A percentile compares a stretch with the other conserved stretches of the same genome.
phyloP scores from a whole-genome alignment of 495 filamentous ascomycete species.

The Penicillium bovifimosum region DNA sequence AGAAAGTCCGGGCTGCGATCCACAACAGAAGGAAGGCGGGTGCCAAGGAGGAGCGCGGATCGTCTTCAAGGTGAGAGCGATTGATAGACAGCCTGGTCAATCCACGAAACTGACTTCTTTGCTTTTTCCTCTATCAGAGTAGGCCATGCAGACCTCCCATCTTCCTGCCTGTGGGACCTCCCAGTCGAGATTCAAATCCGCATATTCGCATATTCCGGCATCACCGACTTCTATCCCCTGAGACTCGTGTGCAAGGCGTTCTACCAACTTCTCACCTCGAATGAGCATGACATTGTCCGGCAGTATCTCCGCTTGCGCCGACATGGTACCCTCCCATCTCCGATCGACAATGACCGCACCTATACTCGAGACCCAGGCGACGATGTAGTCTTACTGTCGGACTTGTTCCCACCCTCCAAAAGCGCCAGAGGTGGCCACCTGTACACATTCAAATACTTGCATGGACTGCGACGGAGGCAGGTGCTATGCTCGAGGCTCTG shows the following conservation, averaged over 20 bases:
- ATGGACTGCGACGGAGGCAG: conserved; percentile 35
- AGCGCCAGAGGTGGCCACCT: conserved; percentile 42
- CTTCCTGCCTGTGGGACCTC: conserved; percentile 37
- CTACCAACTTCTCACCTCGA: conserved; percentile 27
- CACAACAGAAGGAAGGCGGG: conserved; percentile 27
- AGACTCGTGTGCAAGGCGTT: conserved; percentile 42
- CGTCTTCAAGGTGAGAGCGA: conserved; percentile 19
- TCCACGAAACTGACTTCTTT: background rate
- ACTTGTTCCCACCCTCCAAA: conserved; percentile 40
- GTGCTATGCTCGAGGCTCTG: conserved; percentile 37
- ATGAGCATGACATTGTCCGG: conserved; percentile 40
- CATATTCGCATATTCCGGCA: conserved; percentile 40
- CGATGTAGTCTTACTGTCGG: conserved; percentile 43
- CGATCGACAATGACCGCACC: conserved; percentile 32
- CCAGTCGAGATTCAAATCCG: conserved; percentile 43
- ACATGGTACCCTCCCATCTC: conserved; percentile 43
- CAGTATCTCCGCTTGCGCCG: conserved; percentile 42
- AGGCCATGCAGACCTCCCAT: conserved; percentile 10
- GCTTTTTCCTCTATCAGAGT: conserved; percentile 1
- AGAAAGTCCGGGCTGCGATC: conserved; percentile 34
- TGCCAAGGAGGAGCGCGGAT: conserved; percentile 21
- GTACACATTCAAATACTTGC: conserved; percentile 42
- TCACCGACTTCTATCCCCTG: conserved; percentile 32
- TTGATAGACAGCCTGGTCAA: background rate
- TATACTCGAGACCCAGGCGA: conserved; percentile 43